Evolutionary conservation across 1,284 basidiomycete species (phyloP).

Genomic region (Malassezia obtusa): DNA sequence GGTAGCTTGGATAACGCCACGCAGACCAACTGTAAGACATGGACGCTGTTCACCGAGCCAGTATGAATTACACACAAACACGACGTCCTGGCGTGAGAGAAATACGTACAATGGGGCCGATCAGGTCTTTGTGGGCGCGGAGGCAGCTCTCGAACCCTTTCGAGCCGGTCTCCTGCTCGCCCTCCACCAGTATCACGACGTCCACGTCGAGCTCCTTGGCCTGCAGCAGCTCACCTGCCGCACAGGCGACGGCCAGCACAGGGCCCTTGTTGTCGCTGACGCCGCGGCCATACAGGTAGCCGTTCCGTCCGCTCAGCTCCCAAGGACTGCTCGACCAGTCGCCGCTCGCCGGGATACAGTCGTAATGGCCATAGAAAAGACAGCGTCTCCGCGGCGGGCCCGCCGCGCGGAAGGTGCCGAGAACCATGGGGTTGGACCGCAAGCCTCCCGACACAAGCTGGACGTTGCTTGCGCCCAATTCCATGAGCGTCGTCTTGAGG

Average conservation of each 20-base stretch:
- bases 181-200: constrained; percentile 82
- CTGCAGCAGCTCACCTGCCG: constrained; percentile 68
- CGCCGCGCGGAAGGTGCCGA: constrained; percentile 31
- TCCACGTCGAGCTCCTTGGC: constrained; percentile 69
- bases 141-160: constrained; percentile 71
- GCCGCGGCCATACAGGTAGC: constrained; percentile 86
- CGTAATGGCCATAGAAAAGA: constrained; percentile 44
- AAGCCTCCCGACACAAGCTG: constrained; percentile 24
- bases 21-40: constrained; percentile 85
- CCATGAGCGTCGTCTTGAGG: constrained; percentile 29
- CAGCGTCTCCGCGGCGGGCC: constrained; percentile 15
- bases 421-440: constrained; percentile 34
- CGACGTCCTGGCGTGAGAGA: constrained; percentile 18
- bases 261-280: constrained; percentile 75
- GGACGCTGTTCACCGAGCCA: constrained; percentile 93
- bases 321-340: constrained; percentile 81
- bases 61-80: constrained; percentile 64
- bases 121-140: constrained; percentile 56
- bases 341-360: constrained; percentile 33
- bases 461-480: constrained; percentile 34
- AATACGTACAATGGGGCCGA: constrained; percentile 22
- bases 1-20: constrained; percentile 78
- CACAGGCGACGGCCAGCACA: constrained; percentile 78
- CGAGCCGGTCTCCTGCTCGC: constrained; percentile 89
- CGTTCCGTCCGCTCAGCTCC: constrained; percentile 69